Base-by-base conservation (phyloP, 2,329 filamentous ascomycete genomes). In the Ophiosphaerella korrae region DNA sequence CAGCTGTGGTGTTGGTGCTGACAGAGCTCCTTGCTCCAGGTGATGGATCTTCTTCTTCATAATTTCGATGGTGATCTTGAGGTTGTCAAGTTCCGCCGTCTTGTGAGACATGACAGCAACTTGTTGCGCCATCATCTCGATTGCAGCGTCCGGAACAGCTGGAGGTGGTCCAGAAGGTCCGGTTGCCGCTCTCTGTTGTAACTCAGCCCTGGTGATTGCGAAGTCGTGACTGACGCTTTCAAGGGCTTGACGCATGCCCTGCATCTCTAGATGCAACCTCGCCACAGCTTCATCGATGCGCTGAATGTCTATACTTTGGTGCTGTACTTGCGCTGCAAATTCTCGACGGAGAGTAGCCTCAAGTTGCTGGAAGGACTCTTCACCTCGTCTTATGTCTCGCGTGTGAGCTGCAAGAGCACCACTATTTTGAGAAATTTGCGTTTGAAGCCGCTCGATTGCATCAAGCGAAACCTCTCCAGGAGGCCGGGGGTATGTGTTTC, bases 391-490 rank as follows among this genome's bases (percentile, higher is more conserved):
- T 43, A 71, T 62, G 36, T 71, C 70, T 8, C 72, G 63, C 31
- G 58, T 64, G 26, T 73, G 71, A 26, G 65, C 63, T 31, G 64
- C 63, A 18, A 75, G 56, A 2, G 67, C 68, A 34, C 67, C 64
- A 41, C 76, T 77, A 59, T 79, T 78, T 55, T 76, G 74, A 9
- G 77, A 75, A 24, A 79, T 74, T 54, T 80, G 78, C n/a, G 75
- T 75, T 57, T 80, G 78, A 36, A 80, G 60, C 12, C 77, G 75
- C 35, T 74, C 63, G 55, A 79, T 70, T 41, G 75, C 75, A 51
- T 77, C 75, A 14, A 74, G 64, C 16, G 67, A 53, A 18, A 74
- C 66, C 9, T 72, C 64, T 13, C 58, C 59, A 14, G 63, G 57
- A 14, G 66, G 50, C 8, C 60, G 60, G 42, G 72, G 70, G 40